Base-by-base conservation (phyloP, 2,329 filamentous ascomycete genomes). In the Hawksworthiomyces lignivorus region DNA sequence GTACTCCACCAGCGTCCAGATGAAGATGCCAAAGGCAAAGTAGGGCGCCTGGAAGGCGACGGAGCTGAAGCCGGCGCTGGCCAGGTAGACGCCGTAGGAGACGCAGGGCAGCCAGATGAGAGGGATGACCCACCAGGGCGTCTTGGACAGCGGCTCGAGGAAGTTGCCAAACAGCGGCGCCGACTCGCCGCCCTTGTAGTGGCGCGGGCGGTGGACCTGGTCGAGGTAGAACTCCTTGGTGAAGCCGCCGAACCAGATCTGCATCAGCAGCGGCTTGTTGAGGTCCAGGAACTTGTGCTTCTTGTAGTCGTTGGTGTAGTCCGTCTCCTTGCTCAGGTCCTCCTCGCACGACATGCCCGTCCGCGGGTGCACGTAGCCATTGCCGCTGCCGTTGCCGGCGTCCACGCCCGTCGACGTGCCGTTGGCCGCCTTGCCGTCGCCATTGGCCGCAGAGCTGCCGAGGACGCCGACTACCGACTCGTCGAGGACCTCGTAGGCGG, bases 161-260 rank as follows among this genome's bases (percentile, higher is more conserved):
- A 98, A 94, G 66, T 98, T 97, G 46, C 92, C 92, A 63, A 98
- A 98, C 19, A 98, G 67, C 17, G 92, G 92, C 28, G 92, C 92
- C 7, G 88, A 96, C 48, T 80, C 80, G 45, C 92, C 92, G 50
- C 90, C 90, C 60, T 82, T 94, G 73, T 97, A 98, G 62, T 98
- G 90, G 45, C 92, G 81, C 15, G 92, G 92, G 33, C 92, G 82
- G 61, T 98, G 92, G 39, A 98, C 86, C 62, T 98, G 92, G 53
- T 96, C 82, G 19, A 98, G 75, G 58, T 98, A 98, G 59, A 98
- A 98, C n/a, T 87, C 79, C 62, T 96, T 98, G 60, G 69, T 79
- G 67, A 97, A 98, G 22, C 84, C 85, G 35, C 89, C 84, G 50
- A 69, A 75, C 84, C 86, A 96, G 31, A 98, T 77, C 63, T 98